Conservation (phyloP, 352 stramenopile species). For the Pythium plurisporium region DNA sequence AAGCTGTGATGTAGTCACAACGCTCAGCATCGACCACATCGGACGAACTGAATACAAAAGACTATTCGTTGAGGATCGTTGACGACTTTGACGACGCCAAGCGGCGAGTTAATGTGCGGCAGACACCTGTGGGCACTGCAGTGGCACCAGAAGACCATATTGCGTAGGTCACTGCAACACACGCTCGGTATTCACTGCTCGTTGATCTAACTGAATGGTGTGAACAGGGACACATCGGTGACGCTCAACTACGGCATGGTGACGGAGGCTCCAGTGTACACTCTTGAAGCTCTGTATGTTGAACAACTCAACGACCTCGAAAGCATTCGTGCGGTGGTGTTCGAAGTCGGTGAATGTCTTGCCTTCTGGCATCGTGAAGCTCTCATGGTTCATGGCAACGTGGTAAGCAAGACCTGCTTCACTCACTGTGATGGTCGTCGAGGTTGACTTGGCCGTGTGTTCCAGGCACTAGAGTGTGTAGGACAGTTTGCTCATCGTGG, state of each 20-base stretch:
- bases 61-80: slow-evolving; percentile 29
- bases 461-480: slow-evolving; percentile 35
- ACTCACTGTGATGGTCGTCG: neutral
- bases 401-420: slow-evolving; percentile 32
- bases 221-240: slow-evolving; percentile 45
- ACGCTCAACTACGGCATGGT: slow-evolving; percentile 56
- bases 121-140: neutral
- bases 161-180: slow-evolving; percentile 33
- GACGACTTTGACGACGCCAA: slow-evolving; percentile 62
- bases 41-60: neutral
- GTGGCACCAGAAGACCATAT: slow-evolving; percentile 48
- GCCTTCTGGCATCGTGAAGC: slow-evolving; percentile 56
- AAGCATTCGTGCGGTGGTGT: slow-evolving; percentile 28
- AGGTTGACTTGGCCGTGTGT: neutral
- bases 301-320: slow-evolving; percentile 34
- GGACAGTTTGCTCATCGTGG: slow-evolving; percentile 40
- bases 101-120: slow-evolving; percentile 37
- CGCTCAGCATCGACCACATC: neutral
- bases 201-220: too few relatives aligned
- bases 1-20: slow-evolving; percentile 11
- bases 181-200: neutral
- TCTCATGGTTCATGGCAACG: slow-evolving; percentile 53
- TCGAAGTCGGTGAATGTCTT: slow-evolving; percentile 45
- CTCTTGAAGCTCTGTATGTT: slow-evolving; percentile 28
- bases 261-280: slow-evolving; percentile 49